Evolutionary conservation across 2,329 filamentous ascomycete species (phyloP), one percentile per base, ranked within the genome.

Genomic region (Paradendryphiella salina): DNA sequence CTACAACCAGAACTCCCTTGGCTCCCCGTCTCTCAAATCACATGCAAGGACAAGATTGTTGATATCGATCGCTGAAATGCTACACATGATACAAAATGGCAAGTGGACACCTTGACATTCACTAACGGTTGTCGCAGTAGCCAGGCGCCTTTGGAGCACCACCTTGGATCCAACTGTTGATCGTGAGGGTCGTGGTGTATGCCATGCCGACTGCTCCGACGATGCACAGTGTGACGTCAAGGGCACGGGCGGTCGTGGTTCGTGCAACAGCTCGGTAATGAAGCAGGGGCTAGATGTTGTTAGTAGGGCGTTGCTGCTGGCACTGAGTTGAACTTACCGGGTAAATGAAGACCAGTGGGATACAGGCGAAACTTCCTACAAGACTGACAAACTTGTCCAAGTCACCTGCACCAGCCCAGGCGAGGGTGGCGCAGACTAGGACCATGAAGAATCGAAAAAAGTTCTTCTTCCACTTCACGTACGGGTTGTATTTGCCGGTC

Each of bases 381-480:
- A 99, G 81, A 17, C 91, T 88, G 26, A 99, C 95, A 72, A 99
- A 99, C 75, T 97, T 97, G 77, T 99, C 94, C 46, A 99, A 78
- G 74, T 97, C 87, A 61, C 90, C 89, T 3, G 94, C 93, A 55
- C 94, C 94, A 36, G 87, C 85, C 90, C 91, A 99, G 1, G 93
- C 93, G 59, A 99, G 88, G 51, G 85, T 75, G 0, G 92, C 89
- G 67, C 94, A 97, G 18, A 94, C 75, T 66, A 89, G 83, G 42
- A 97, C 94, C 56, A 96, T 85, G 69, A 93, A 86, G 80, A 97
- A 99, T 46, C 94, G 87, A 79, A 96, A 99, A 28, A 88, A 79
- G 64, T 99, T 99, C 85, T 99, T 99, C 81, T 97, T 89, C 94
- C 94, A 99, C 79, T 99, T 99, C 79, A 99, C 96, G 70, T 90